Percentiles rank a stretch among this genome's conserved stretches.
These are phyloP conservation scores for Pichia sp. DNA, from an alignment of 1,139 yeast genomes.

Conservation along the genomic window DNA sequence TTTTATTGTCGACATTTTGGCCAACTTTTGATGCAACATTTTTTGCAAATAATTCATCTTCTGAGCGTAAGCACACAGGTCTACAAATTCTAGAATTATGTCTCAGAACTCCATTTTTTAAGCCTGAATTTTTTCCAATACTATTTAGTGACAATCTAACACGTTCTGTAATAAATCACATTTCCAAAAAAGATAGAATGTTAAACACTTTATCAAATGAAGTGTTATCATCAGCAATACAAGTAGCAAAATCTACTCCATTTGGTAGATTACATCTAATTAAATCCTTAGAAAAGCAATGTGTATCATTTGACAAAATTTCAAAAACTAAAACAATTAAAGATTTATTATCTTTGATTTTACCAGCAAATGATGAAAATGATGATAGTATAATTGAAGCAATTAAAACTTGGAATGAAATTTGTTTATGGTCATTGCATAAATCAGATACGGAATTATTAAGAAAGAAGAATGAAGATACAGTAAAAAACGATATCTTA, in stretches of 20 bases:
- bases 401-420: conserved; percentile 28
- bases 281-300: conserved; percentile 46
- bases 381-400: conserved; percentile 14
- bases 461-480: conserved; percentile 24
- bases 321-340: conserved; percentile 70
- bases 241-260: background rate
- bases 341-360: conserved; percentile 32
- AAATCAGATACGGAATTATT: conserved; percentile 11
- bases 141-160: conserved; percentile 66
- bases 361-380: background rate
- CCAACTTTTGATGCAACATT: conserved; percentile 71
- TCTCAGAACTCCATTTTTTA: conserved; percentile 32
- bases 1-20: conserved; percentile 67
- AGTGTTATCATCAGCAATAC: conserved; percentile 37
- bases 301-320: conserved; percentile 68
- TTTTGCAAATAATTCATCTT: conserved; percentile 70
- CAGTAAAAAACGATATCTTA: conserved; percentile 35
- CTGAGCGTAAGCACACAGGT: conserved; percentile 85
- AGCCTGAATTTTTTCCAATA: conserved; percentile 18
- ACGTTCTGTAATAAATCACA: conserved; percentile 72
- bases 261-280: conserved; percentile 38
- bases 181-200: conserved; percentile 57
- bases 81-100: conserved; percentile 61
- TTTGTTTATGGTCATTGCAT: conserved; percentile 24
- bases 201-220: conserved; percentile 61